Base-by-base conservation (phyloP, 768 basidiomycete genomes). In the Punctularia strigosozonata region DNA sequence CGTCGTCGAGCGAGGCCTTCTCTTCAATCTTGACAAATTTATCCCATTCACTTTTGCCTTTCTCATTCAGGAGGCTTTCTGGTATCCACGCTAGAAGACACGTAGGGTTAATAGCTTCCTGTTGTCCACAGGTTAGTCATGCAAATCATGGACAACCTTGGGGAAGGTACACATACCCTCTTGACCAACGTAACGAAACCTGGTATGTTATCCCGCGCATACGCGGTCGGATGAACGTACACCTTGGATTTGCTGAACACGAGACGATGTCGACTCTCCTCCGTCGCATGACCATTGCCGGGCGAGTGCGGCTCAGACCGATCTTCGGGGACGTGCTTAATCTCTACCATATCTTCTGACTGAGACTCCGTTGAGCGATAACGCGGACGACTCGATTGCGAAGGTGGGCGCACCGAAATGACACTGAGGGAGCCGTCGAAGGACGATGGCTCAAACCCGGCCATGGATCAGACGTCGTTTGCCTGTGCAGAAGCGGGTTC, bases 61-160 rank as follows among this genome's bases (percentile, higher is more conserved):
- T 84, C 62, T 89, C 80, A 42, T 83, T 77, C 38, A 95, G 63
- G 25, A 95, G 58, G 3, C 73, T 70, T 51, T 95, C 87, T 20
- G 94, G 94, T 30, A 97, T 85, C 94, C 94, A 98, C 2, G 87
- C 85, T 1, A 97, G 68, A 4, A 92, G 64, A 56, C 88, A 85
- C 3, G 68, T 74, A 8, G 87, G 80, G 53, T 79, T 83, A 6
- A 68, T 55, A 24, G 77, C 78, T 55, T 87, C 86, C 83, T 87
- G 55, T 14, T n/a, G n/a, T n/a, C n/a, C n/a, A n/a, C n/a, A n/a
- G n/a, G n/a, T n/a, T n/a, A n/a, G n/a, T n/a, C n/a, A n/a, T n/a
- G n/a, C n/a, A n/a, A n/a, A n/a, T n/a, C n/a, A n/a, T n/a, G n/a
- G n/a, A n/a, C n/a, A n/a, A n/a, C n/a, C n/a, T n/a, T n/a, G n/a